Evolutionary conservation across 768 basidiomycete genomes (phyloP), one percentile per base, ranked within the genome.

Genomic region (Pleurotus ostreatus): DNA sequence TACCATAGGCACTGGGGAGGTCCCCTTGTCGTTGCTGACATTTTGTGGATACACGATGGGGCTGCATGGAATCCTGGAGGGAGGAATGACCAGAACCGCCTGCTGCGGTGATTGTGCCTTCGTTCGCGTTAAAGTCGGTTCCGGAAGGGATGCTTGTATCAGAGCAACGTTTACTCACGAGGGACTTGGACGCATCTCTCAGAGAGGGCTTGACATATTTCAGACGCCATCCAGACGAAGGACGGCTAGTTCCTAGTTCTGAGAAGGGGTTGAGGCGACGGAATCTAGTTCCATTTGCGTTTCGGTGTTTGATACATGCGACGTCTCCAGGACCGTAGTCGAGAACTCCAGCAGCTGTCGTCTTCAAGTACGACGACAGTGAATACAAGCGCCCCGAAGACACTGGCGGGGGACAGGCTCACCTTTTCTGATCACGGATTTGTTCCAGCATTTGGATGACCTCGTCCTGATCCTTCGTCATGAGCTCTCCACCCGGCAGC

Each of bases 401-500:
- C 7, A 16, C 53, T 52, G 4, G 44, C 34, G 23, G 45, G 37
- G 20, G n/a, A 23, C 20, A 25, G 22, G 61, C 76, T 46, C 55
- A 86, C 88, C 74, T 71, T 71, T 88, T 91, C 48, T 83, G 78
- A 58, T 84, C 80, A 56, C 79, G 77, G 55, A 92, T 61, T 16
- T 70, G 73, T 62, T 86, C 81, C 9, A 92, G 72, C 83, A 90
- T 86, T 34, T 70, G 67, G 46, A 91, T 85, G 4, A 91, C 77
- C 46, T 87, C 81, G 59, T 85, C 81, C 62, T 92, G 90, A 49
- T 90, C 86, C 40, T 81, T 74, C 40, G 83, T 76, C 46, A 76
- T 70, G 55, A 91, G 71, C 64, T 92, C 89, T 6, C 89, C 89
- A 2, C 90, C 90, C 0, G 88, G 85, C 5, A 92, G 72, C 46